Evolutionary conservation across 2,329 filamentous ascomycete genomes (phyloP), one percentile per base, ranked within the genome.

Genomic region (Teratosphaeria viscida): DNA sequence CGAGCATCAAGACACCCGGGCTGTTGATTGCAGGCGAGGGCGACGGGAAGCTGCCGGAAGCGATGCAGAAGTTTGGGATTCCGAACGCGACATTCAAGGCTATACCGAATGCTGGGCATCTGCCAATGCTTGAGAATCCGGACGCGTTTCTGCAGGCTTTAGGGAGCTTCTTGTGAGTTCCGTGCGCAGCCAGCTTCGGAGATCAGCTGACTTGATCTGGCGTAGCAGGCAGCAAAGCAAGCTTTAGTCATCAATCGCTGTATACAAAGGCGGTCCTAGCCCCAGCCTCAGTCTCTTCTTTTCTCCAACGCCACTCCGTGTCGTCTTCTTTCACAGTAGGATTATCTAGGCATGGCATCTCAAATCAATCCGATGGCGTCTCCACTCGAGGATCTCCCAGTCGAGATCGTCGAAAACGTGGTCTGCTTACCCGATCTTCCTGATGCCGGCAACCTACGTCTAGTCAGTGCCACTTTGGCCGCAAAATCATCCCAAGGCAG

Each of bases 51-150:
- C 55, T 64, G 34, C 61, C 62, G 4, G 60, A 85, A 76, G 87
- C 86, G 3, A 95, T 95, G 89, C 84, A 86, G 58, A 71, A 76
- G 19, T 71, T 90, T 52, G 85, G 86, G 0, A 72, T 76, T 10
- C 70, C 73, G 0, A 82, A 81, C 0, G 81, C 80, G 0, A 79
- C 83, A 60, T 79, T 91, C 64, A 83, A 81, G 70, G 73, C 88
- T 60, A 82, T 95, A 10, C 82, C 88, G 0, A 76, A 80, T 8
- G 85, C 89, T 0, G 90, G 90, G 0, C 90, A 95, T 76, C 74
- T 95, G 68, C 90, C 90, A 0, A 95, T 95, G 89, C 85, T 85
- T 55, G 90, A 95, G 74, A 82, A 84, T 64, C 85, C 88, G 0
- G 74, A 78, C 59, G 84, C 80, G 3, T 91, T 92, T 70, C 86